Base-by-base conservation (phyloP, 768 basidiomycete species). In the Chlorophyllum brunneum region DNA sequence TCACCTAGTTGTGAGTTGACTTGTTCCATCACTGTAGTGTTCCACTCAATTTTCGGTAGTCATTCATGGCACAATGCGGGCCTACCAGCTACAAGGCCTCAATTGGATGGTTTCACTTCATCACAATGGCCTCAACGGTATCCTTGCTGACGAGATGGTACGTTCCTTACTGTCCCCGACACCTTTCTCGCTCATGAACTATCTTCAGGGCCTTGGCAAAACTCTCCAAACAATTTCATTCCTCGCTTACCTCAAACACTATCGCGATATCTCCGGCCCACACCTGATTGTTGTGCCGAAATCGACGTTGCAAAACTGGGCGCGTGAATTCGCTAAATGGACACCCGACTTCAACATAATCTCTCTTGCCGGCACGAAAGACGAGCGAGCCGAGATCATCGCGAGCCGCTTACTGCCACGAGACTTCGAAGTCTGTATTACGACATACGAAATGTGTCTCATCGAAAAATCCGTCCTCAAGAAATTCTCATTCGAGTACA, bases 261-360 rank as follows among this genome's bases (percentile, higher is more conserved):
- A 93, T 65, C 80, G 78, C 20, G 79, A 78, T 53, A 85, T 80
- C 49, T 56, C 69, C 15, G 95, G 97, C 2, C 94, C 92, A 3
- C 95, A 98, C 67, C 81, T 98, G 20, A 82, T 99, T 62, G 91
- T 98, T 54, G 97, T 98, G 4, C 97, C 97, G n/a, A 98, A 98
- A 69, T 95, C 93, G 1, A 99, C 95, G 0, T 75, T 98, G 22
- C 92, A 98, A 66, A 99, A 98, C 65, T 99, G 97, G 97, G 72
- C 79, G 15, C 85, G 97, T 58, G 97, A 99, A 70, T 93, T 99
- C 59, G 81, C 78, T 56, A 79, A 77, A 56, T 98, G 97, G 97
- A 86, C 90, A 0, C 88, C 92, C 0, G 90, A 92, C 51, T 85
- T 97, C 70, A 87, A 82, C 53, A 79, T 88, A 13, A 79, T 91